Conservation (phyloP, 352 stramenopile genomes). For the Phytophthora capsici region DNA sequence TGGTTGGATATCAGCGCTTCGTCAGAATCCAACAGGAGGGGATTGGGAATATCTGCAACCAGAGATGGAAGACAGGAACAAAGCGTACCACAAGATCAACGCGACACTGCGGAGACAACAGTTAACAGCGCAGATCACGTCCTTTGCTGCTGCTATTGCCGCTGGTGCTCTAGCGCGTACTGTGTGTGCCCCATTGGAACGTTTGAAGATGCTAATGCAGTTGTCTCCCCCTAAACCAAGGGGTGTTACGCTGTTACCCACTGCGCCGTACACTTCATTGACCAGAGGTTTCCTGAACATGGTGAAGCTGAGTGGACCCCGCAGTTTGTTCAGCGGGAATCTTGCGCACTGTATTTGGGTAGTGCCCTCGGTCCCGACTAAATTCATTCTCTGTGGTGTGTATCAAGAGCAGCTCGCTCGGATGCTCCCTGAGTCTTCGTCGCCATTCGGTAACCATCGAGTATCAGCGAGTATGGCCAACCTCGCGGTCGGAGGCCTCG, state of each 20-base stretch:
- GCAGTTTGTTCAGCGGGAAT: conserved; percentile 83
- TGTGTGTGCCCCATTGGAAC: conserved; percentile 74
- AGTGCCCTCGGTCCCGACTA: conserved; percentile 80
- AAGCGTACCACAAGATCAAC: conserved; percentile 31
- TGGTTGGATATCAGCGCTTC: conserved; percentile 77
- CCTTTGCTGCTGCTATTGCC: conserved; percentile 67
- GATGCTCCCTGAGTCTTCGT: conserved; percentile 29
- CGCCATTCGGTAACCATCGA: conserved; percentile 23
- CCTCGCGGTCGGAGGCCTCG: conserved; percentile 65
- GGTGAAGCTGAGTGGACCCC: conserved; percentile 60
- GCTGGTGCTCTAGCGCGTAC: conserved; percentile 71
- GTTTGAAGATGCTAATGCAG: conserved; percentile 87
- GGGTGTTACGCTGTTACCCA: conserved; percentile 9
- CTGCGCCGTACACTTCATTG: conserved; percentile 54
- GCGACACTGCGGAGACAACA: conserved; percentile 31
- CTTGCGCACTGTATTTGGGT: conserved; percentile 83
- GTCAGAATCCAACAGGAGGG: conserved; percentile 66
- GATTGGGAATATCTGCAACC: conserved; percentile 64
- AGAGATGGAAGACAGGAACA: conserved; percentile 33
- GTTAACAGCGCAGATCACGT: conserved; percentile 49
- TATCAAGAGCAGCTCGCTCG: conserved; percentile 61
- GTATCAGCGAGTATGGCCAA: conserved; percentile 58
- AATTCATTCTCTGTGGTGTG: conserved; percentile 78
- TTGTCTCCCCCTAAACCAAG: conserved; percentile 41
- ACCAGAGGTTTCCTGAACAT: conserved; percentile 70